Evolutionary conservation across 441 rosid genomes (phyloP).

Genomic region (Erodium trifolium): DNA sequence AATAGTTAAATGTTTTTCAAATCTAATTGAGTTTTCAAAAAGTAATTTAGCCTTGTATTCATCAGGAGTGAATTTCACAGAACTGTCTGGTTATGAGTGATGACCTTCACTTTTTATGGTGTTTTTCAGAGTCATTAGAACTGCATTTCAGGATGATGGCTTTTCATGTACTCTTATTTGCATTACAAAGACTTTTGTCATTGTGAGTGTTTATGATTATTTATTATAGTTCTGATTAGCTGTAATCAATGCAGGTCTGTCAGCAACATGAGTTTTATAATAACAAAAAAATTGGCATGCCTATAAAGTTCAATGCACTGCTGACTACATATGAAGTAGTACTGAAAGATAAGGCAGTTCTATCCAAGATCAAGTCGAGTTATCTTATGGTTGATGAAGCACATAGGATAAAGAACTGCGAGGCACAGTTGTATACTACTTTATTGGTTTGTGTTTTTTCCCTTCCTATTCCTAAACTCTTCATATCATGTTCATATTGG

Average conservation of each 20-base stretch:
- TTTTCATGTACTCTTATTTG: neutral
- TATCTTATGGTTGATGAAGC: constrained; percentile 99
- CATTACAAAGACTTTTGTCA: neutral
- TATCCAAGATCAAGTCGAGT: constrained; percentile 95
- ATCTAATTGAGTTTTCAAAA: neutral
- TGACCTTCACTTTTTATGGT: neutral
- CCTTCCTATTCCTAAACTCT: neutral
- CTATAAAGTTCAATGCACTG: constrained; percentile 81
- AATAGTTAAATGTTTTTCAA: neutral
- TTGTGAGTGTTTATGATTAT: neutral
- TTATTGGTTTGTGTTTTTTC: constrained; percentile 51
- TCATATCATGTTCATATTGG: constrained; percentile 3
- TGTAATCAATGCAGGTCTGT: constrained; percentile 60
- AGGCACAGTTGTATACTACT: constrained; percentile 95
- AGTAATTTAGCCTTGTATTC: neutral
- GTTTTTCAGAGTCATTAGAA: neutral
- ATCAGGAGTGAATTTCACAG: constrained; percentile 4
- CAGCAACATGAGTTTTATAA: constrained; percentile 93
- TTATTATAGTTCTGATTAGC: neutral
- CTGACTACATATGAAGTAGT: constrained; percentile 99
- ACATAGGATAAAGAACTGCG: constrained; percentile 95
- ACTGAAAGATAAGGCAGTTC: constrained; percentile 87
- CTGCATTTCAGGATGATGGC: neutral
- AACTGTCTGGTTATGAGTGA: constrained; percentile 8
- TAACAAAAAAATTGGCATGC: constrained; percentile 73